Conservation (phyloP, 2,329 filamentous ascomycete genomes). For the Colletotrichum somersetense region DNA sequence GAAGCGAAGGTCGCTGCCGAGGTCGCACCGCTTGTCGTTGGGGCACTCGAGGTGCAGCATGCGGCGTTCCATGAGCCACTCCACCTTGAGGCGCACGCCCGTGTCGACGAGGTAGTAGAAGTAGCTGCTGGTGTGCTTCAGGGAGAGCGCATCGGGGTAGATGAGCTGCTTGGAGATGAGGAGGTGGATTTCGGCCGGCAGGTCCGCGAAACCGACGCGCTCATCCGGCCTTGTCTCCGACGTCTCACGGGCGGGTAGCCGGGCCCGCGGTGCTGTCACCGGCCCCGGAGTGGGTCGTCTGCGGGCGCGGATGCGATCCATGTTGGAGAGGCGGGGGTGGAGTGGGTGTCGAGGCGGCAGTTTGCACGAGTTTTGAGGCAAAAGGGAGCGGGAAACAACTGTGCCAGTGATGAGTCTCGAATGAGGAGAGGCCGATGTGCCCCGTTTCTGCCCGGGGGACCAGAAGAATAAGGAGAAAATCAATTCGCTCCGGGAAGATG, state of each 20-base stretch:
- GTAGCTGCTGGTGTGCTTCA: constrained; percentile 75
- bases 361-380: background rate
- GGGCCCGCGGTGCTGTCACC: constrained; percentile 4
- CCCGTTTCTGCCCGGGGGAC: background rate
- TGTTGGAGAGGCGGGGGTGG: background rate
- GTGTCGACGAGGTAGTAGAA: constrained; percentile 76
- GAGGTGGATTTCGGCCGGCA: constrained; percentile 77
- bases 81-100: constrained; percentile 73
- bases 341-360: too few relatives aligned
- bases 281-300: constrained; percentile 27
- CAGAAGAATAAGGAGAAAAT: background rate
- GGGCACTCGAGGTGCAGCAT: constrained; percentile 75
- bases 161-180: constrained; percentile 70
- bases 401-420: background rate
- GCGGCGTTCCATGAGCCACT: constrained; percentile 76
- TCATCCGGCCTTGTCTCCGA: background rate
- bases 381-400: background rate
- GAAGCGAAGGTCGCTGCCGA: constrained; percentile 71
- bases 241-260: background rate
- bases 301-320: constrained; percentile 18
- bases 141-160: constrained; percentile 78
- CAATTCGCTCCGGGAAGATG: background rate
- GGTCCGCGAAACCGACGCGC: constrained; percentile 56
- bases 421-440: too few relatives aligned
- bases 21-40: constrained; percentile 67